phyloP scores from a whole-genome alignment of 2,329 filamentous ascomycete species.

The Xylaria sp. region DNA sequence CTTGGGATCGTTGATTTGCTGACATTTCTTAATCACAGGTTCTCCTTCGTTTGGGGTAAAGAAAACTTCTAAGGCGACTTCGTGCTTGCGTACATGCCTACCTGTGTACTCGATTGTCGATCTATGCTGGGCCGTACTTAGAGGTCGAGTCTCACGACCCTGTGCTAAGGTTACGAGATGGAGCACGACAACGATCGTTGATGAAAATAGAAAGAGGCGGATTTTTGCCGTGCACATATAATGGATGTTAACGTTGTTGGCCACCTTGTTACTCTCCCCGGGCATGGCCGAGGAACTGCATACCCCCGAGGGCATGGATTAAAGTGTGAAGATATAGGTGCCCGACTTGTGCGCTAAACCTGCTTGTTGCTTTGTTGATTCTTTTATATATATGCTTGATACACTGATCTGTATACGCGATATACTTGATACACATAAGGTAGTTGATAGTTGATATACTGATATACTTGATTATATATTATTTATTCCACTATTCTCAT shows the following conservation, averaged over 20 bases:
- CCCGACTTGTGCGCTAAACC: background rate
- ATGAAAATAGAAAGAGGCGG: conserved; percentile 9
- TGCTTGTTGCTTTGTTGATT: conserved; percentile 10
- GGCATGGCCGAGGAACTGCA: background rate
- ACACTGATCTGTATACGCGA: conserved; percentile 7
- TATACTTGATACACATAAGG: conserved; percentile 13
- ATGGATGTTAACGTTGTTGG: background rate
- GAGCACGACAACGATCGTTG: background rate
- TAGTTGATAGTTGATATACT: background rate
- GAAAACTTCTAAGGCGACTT: conserved; percentile 43
- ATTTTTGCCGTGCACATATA: background rate
- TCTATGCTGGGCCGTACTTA: background rate
- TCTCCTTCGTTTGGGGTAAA: conserved; percentile 47
- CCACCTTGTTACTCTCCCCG: background rate
- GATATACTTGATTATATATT: conserved; percentile 1
- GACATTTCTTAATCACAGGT: conserved; percentile 33
- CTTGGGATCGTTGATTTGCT: background rate
- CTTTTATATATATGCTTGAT: conserved; percentile 15
- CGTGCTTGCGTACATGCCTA: background rate
- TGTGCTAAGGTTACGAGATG: background rate
- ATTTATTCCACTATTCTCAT: background rate
- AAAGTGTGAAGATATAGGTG: background rate
- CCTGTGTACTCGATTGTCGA: conserved; percentile 5
- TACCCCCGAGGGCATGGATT: background rate
- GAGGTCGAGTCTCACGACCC: background rate